Evolutionary conservation across 2,329 filamentous ascomycete species (phyloP).

Genomic region (Exophiala dermatitidis): DNA sequence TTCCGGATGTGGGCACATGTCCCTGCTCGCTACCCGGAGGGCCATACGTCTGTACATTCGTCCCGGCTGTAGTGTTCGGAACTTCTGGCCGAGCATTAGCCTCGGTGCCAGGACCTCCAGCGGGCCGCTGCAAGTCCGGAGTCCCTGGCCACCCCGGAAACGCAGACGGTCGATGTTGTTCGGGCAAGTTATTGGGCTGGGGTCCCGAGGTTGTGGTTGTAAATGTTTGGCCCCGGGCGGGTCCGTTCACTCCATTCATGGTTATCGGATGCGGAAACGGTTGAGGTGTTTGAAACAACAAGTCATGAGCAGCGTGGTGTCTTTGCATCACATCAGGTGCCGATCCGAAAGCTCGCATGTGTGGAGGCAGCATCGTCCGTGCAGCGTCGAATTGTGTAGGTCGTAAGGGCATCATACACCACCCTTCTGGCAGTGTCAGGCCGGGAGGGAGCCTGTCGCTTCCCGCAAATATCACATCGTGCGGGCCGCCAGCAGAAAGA

Average conservation of each 20-base stretch:
- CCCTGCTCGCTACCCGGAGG: neutral
- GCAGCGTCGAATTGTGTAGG: constrained; percentile 5
- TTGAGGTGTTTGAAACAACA: neutral
- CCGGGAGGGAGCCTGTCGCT: constrained; percentile 46
- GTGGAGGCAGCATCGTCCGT: neutral
- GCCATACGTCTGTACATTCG: neutral
- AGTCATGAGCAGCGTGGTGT: neutral
- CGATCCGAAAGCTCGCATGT: neutral
- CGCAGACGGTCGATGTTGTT: neutral
- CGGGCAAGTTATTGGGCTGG: neutral
- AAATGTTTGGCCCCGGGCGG: neutral
- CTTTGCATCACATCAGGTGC: neutral
- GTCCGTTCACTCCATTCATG: neutral
- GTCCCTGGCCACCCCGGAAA: neutral
- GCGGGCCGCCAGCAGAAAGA: constrained; percentile 23
- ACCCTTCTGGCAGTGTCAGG: constrained; percentile 47
- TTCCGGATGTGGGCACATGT: neutral
- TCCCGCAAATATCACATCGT: constrained; percentile 34
- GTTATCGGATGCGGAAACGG: neutral
- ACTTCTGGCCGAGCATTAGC: neutral
- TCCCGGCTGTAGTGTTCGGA: neutral
- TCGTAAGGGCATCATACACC: constrained; percentile 41
- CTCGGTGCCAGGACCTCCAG: neutral
- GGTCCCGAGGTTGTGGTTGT: neutral
- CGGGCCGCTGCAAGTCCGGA: neutral